Evolutionary conservation across 2,329 filamentous ascomycete genomes (phyloP).

Genomic region (Capronia epimyces): DNA sequence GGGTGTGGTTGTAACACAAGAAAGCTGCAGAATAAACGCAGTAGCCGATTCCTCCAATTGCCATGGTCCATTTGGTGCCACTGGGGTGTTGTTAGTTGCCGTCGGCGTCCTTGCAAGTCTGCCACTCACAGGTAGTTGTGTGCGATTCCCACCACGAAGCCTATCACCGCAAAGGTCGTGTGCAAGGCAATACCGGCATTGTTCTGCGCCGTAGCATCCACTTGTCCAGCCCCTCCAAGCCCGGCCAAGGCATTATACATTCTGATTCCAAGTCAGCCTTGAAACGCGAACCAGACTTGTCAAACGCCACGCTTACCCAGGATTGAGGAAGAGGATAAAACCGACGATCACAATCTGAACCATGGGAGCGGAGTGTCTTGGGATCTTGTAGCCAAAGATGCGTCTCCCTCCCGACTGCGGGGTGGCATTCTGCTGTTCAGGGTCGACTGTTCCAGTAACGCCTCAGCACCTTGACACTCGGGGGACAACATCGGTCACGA

Average conservation of each 20-base stretch:
- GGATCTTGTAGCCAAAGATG: constrained; percentile 40
- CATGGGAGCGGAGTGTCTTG: constrained; percentile 68
- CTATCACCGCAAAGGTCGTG: constrained; percentile 62
- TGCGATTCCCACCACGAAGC: constrained; percentile 55
- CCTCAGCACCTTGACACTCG: not conserved
- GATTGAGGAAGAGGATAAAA: constrained; percentile 65
- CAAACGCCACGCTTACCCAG: constrained; percentile 66
- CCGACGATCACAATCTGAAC: constrained; percentile 66
- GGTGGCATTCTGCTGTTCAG: constrained; percentile 5
- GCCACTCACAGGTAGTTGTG: constrained; percentile 30
- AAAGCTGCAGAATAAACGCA: constrained; percentile 47
- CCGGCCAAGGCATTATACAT: constrained; percentile 60
- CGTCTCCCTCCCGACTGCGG: not conserved
- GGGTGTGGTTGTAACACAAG: constrained; percentile 48
- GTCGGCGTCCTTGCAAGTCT: constrained; percentile 19
- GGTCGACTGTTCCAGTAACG: not conserved
- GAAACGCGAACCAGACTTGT: constrained; percentile 50
- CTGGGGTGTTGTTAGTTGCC: constrained; percentile 30
- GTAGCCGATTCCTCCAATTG: constrained; percentile 44
- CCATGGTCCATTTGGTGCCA: constrained; percentile 41
- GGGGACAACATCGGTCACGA: not conserved
- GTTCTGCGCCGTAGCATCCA: constrained; percentile 33
- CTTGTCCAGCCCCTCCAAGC: constrained; percentile 55
- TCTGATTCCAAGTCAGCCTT: constrained; percentile 34
- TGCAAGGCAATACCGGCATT: constrained; percentile 33